These are phyloP conservation scores for Coniella lustricola DNA, from an alignment of 2,329 filamentous ascomycete species.

Conservation along the genomic window DNA sequence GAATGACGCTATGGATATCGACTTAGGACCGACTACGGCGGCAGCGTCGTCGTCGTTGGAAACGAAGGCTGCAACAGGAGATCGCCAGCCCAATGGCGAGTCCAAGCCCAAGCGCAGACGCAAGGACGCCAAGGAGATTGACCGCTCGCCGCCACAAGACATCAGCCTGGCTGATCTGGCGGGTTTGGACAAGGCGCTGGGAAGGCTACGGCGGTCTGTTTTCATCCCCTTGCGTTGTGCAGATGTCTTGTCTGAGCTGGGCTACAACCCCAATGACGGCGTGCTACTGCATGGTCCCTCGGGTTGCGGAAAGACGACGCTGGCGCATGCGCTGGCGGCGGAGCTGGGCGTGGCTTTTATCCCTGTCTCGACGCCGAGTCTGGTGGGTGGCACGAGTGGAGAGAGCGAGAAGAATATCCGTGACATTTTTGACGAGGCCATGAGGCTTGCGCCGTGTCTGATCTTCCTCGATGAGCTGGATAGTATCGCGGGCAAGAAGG, in stretches of 20 bases:
- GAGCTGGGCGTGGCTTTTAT: conserved; percentile 72
- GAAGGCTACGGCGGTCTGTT: conserved; percentile 62
- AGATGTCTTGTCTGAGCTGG: conserved; percentile 56
- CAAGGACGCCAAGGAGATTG: conserved; percentile 41
- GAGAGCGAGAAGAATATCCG: conserved; percentile 83
- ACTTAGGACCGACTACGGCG: conserved; percentile 25
- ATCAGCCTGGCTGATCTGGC: conserved; percentile 66
- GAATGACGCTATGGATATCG: conserved; percentile 17
- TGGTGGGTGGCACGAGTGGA: conserved; percentile 81
- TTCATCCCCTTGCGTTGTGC: conserved; percentile 66
- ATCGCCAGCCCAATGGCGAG: conserved; percentile 58
- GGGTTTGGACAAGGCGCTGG: conserved; percentile 66
- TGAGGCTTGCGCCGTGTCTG: conserved; percentile 76
- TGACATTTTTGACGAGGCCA: conserved; percentile 82
- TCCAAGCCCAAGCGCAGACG: conserved; percentile 60
- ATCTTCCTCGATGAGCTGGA: conserved; percentile 93
- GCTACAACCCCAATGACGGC: conserved; percentile 64
- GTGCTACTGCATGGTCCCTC: conserved; percentile 77
- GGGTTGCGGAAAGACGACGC: conserved; percentile 80
- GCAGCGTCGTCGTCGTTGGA: conserved; percentile 7
- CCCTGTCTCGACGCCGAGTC: conserved; percentile 71
- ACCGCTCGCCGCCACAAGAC: conserved; percentile 59
- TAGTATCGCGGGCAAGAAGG: conserved; percentile 78
- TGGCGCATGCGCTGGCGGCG: conserved; percentile 73
- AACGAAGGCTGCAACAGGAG: conserved; percentile 24